Evolutionary conservation across 129 eudicot species (phyloP).

Genomic region (Saussurea involucrata): DNA sequence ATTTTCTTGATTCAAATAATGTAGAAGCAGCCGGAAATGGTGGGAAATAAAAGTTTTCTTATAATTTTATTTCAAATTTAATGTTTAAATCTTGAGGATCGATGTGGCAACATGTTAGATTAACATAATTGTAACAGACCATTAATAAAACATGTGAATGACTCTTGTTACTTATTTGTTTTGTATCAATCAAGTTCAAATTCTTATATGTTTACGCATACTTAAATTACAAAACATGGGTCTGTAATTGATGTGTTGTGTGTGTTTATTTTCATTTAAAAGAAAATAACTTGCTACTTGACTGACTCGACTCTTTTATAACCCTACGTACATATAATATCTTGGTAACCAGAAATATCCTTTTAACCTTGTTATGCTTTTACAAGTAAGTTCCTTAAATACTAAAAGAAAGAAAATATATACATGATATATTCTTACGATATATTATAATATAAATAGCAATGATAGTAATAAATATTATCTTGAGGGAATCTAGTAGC

Average conservation of each 20-base stretch:
- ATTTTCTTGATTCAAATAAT: slow-evolving; percentile 30
- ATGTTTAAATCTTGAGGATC: not conserved
- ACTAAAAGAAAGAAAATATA: too few species aligned
- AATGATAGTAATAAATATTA: not conserved
- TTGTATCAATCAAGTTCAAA: not conserved
- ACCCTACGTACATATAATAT: too few species aligned
- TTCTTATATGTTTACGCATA: not conserved
- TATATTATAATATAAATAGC: not conserved
- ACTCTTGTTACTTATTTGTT: not conserved
- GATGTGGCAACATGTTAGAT: not conserved
- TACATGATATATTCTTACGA: too few species aligned
- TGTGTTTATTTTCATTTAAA: not conserved
- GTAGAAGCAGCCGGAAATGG: slow-evolving; percentile 14
- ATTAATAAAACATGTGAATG: not conserved
- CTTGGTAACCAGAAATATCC: too few species aligned
- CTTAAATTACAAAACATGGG: not conserved
- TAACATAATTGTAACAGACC: slow-evolving; percentile 1
- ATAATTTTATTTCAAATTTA: not conserved
- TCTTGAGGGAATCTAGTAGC: slow-evolving; percentile 9
- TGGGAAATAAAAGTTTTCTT: slow-evolving; percentile 12
- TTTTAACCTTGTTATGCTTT: too few species aligned
- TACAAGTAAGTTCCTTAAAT: not conserved
- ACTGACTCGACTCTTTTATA: too few species aligned
- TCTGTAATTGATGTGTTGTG: not conserved
- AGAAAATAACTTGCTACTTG: too few species aligned